These are phyloP conservation scores for Hanseniaspora nectarophila DNA, from an alignment of 805 yeast genomes.

Conservation along the genomic window DNA sequence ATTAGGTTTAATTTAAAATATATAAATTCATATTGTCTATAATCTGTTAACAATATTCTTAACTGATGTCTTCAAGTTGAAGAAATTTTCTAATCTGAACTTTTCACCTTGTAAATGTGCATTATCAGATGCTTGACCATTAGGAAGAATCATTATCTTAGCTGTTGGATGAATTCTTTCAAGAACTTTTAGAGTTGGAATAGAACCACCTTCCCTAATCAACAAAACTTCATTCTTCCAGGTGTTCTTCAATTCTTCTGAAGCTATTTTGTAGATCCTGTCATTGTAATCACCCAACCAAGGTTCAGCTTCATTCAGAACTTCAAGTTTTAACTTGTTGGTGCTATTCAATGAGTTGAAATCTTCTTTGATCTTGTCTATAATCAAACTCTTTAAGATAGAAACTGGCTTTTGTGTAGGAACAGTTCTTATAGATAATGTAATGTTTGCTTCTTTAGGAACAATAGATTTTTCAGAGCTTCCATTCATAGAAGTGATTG, in stretches of 20 bases:
- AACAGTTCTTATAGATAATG: conserved; percentile 72
- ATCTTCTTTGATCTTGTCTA: conserved; percentile 34
- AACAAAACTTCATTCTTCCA: conserved; percentile 76
- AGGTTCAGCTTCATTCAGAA: conserved; percentile 83
- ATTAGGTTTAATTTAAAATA: conserved; percentile 27
- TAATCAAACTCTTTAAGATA: conserved; percentile 41
- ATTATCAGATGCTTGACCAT: conserved; percentile 89
- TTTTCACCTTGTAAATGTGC: conserved; percentile 88
- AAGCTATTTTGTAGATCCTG: conserved; percentile 56
- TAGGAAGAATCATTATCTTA: conserved; percentile 89
- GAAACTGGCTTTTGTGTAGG: conserved; percentile 65
- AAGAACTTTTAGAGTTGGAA: conserved; percentile 75
- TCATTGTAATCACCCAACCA: conserved; percentile 87
- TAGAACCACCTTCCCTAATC: conserved; percentile 93
- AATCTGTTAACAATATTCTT: conserved; percentile 40
- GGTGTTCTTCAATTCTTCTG: conserved; percentile 46
- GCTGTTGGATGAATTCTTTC: conserved; percentile 66
- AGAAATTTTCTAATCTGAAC: conserved; percentile 62
- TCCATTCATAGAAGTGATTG: conserved; percentile 75
- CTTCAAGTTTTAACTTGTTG: conserved; percentile 48
- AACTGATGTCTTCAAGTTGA: conserved; percentile 57
- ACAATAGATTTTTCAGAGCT: conserved; percentile 84
- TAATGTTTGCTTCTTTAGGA: conserved; percentile 66
- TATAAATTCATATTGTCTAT: conserved; percentile 24
- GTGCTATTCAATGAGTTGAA: conserved; percentile 45